Evolutionary conservation across 148 eudicot species (phyloP).

Genomic region (Rhododendron ferrugineum): DNA sequence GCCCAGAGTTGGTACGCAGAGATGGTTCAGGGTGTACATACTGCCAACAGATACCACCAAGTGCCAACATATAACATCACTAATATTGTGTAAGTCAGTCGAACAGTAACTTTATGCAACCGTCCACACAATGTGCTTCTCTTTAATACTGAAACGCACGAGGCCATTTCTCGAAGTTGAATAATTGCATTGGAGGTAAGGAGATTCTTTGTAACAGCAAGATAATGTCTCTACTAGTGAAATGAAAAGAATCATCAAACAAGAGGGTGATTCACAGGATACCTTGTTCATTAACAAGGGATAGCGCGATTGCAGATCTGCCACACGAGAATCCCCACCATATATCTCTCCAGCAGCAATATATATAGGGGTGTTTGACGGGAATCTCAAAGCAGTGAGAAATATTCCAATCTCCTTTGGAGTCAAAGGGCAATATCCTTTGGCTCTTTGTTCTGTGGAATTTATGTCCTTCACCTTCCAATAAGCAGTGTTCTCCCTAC

Average conservation of each 20-base stretch:
- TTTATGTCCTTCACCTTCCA: conserved; percentile 97
- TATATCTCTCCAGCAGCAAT: conserved; percentile 95
- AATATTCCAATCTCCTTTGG: conserved; percentile 89
- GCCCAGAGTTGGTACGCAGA: not conserved
- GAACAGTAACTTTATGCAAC: not conserved
- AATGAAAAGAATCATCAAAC: not conserved
- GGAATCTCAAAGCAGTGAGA: conserved; percentile 66
- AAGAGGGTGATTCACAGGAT: not conserved
- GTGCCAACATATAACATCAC: not conserved
- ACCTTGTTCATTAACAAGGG: conserved; percentile 91
- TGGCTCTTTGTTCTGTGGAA: conserved; percentile 69
- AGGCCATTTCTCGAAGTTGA: not conserved
- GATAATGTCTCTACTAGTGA: not conserved
- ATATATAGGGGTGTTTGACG: conserved; percentile 76
- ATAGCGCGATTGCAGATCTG: conserved; percentile 59
- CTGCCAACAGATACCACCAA: not conserved
- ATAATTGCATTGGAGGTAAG: not conserved
- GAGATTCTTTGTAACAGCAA: not conserved
- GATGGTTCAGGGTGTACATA: not conserved
- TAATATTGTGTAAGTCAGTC: not conserved
- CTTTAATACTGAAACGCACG: not conserved
- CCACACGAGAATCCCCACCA: conserved; percentile 79
- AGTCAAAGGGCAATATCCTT: conserved; percentile 86
- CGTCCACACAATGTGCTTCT: not conserved
- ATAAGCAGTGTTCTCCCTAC: conserved; percentile 73